These are phyloP conservation scores for Colletotrichum godetiae DNA, from an alignment of 2,329 filamentous ascomycete genomes.

Conservation along the genomic window DNA sequence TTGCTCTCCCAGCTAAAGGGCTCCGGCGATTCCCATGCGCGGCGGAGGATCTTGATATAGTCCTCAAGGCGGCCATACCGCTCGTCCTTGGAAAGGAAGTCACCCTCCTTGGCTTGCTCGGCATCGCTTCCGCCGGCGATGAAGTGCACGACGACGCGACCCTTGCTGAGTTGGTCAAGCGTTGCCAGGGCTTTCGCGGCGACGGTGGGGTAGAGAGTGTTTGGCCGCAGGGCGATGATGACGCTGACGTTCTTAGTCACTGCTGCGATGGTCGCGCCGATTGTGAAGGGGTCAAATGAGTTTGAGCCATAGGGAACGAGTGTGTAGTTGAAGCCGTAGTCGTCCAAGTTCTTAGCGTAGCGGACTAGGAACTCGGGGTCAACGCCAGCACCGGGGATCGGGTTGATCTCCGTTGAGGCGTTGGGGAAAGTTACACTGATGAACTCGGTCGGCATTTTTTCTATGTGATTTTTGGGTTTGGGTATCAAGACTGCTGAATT, in stretches of 20 bases:
- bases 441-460: constrained; percentile 63
- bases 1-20: constrained; percentile 72
- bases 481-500: neutral
- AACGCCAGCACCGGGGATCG: constrained; percentile 61
- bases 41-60: constrained; percentile 70
- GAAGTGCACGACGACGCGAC: constrained; percentile 71
- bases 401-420: constrained; percentile 65
- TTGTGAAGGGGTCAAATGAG: constrained; percentile 67
- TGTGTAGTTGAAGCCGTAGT: constrained; percentile 72
- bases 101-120: constrained; percentile 70
- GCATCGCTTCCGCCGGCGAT: constrained; percentile 71
- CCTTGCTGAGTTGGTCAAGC: constrained; percentile 67
- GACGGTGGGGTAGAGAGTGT: constrained; percentile 71
- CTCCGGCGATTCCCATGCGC: constrained; percentile 66
- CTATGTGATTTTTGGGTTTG: neutral
- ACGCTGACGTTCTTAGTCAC: constrained; percentile 69
- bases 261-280: constrained; percentile 67
- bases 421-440: constrained; percentile 69
- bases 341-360: constrained; percentile 68
- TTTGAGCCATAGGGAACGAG: constrained; percentile 69
- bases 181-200: constrained; percentile 72
- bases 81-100: constrained; percentile 67
- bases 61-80: constrained; percentile 70
- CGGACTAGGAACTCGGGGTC: constrained; percentile 67
- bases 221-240: constrained; percentile 71